Evolutionary conservation across 352 stramenopile genomes (phyloP).

Genomic region (Globisporangium polare): DNA sequence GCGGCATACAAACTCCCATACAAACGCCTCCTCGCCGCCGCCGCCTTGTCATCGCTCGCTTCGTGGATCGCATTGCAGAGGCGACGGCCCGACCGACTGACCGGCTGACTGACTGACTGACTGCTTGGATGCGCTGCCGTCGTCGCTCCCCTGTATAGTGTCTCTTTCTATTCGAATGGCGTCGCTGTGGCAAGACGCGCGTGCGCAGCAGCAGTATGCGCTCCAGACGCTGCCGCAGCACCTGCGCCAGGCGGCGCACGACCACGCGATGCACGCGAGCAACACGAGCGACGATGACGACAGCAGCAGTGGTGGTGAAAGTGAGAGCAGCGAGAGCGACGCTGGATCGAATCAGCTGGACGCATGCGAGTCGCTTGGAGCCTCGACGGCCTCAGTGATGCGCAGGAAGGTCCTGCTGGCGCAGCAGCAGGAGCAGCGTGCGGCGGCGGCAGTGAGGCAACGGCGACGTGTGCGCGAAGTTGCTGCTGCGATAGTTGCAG

Average conservation of each 20-base stretch:
- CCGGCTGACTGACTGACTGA: neutral
- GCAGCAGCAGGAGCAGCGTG: neutral
- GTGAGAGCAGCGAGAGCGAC: constrained; percentile 1
- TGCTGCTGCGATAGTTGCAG: neutral
- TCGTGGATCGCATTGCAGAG: constrained; percentile 5
- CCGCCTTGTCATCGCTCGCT: no score
- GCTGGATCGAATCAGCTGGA: constrained; percentile 3
- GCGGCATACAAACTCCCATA: constrained; percentile 8
- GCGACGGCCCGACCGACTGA: neutral
- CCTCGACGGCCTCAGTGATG: neutral
- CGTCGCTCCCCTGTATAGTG: neutral
- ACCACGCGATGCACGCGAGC: neutral
- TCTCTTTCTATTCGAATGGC: neutral
- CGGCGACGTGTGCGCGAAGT: neutral
- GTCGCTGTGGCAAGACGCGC: neutral
- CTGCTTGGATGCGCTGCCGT: neutral
- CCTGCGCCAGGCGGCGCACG: constrained; percentile 3
- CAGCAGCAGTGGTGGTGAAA: neutral
- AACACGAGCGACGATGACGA: neutral
- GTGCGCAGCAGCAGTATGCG: constrained; percentile 5
- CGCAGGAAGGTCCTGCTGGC: neutral
- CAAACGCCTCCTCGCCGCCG: constrained; percentile 1
- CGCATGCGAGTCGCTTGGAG: neutral
- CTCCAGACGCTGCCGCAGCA: constrained; percentile 12
- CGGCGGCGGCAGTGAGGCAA: neutral